Evolutionary conservation across 78 protist genomes (phyloP).

Genomic region (Corallochytrium limacisporum): DNA sequence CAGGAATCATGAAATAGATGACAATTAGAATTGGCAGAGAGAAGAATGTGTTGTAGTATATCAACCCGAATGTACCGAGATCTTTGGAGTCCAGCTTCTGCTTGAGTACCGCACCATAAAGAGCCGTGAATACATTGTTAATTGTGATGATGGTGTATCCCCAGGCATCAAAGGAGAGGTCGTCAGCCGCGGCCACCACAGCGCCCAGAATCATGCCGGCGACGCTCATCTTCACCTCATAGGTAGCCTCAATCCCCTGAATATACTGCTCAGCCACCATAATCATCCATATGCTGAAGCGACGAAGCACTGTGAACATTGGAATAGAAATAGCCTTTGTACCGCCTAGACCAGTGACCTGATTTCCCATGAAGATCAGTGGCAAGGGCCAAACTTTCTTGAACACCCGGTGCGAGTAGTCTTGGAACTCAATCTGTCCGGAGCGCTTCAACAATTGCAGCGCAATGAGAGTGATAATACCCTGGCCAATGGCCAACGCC

Average conservation of each 20-base stretch:
- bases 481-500: not conserved
- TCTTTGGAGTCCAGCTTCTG: conserved; percentile 16
- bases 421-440: not conserved
- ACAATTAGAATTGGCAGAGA: conserved; percentile 6
- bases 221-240: not conserved
- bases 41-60: conserved; percentile 19
- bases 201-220: conserved; percentile 21
- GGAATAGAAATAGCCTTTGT: conserved; percentile 5
- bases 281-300: conserved; percentile 15
- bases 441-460: not conserved
- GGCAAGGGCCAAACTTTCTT: conserved; percentile 6
- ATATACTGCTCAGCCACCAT: not conserved
- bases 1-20: not conserved
- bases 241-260: not conserved
- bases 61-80: conserved; percentile 5
- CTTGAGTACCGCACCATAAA: not conserved
- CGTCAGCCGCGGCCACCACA: conserved; percentile 22
- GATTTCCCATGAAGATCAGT: conserved; percentile 4
- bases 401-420: not conserved
- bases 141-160: conserved; percentile 11
- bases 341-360: conserved; percentile 22
- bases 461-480: not conserved
- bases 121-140: conserved; percentile 19
- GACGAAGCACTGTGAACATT: conserved; percentile 23
- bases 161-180: not conserved